Percentiles rank a stretch among this genome's conserved stretches.
Conservation (phyloP, 495 filamentous ascomycete species). For the Penicillium ochrochloron region DNA sequence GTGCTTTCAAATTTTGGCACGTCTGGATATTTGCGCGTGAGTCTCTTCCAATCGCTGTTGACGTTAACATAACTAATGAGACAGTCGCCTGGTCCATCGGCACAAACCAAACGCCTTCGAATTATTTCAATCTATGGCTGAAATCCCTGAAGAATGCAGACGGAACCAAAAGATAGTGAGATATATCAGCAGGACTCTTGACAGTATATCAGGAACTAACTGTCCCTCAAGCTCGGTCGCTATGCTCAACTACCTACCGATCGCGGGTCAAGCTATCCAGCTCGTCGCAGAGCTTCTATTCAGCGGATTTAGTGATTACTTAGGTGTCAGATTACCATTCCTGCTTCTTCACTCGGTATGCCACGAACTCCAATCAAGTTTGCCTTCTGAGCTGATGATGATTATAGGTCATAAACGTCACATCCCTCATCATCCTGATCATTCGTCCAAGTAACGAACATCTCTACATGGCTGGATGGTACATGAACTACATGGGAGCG, state of each 20-base stretch:
- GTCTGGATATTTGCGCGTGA: background rate
- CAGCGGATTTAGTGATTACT: background rate
- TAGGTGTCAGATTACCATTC: background rate
- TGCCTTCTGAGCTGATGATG: background rate
- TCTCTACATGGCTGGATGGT: background rate
- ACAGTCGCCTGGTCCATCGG: background rate
- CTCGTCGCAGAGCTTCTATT: background rate
- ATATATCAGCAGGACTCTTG: background rate
- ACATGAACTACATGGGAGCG: slow-evolving; percentile 5
- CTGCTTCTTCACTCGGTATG: slow-evolving; percentile 4
- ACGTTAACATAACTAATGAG: background rate
- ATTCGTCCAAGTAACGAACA: background rate
- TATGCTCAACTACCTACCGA: background rate
- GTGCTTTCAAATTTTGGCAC: background rate
- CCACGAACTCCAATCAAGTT: background rate
- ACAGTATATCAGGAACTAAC: background rate
- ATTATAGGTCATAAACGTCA: background rate
- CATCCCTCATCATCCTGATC: background rate
- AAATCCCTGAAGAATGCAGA: background rate
- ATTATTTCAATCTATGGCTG: slow-evolving; percentile 4
- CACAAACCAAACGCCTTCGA: background rate
- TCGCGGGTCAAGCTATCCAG: background rate
- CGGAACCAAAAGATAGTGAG: background rate
- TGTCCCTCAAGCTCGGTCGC: background rate
- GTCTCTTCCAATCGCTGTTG: background rate